A percentile compares a stretch with the other conserved stretches of the same genome.
These are phyloP conservation scores for Blastobotrys mokoenaii DNA, from an alignment of 805 yeast species.

Conservation along the genomic window DNA sequence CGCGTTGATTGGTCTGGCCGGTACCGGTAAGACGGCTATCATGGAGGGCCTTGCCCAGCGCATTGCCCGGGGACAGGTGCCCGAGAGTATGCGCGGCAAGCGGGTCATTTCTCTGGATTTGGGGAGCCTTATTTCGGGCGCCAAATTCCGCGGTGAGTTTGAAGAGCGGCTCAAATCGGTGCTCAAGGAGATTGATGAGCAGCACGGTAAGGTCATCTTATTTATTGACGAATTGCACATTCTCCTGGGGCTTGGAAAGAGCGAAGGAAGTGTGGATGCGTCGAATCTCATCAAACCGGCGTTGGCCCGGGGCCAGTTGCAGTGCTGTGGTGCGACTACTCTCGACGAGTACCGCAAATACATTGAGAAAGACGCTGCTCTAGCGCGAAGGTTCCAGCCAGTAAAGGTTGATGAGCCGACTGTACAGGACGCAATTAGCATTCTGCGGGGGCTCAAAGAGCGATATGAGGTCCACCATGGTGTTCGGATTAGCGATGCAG, in stretches of 20 bases:
- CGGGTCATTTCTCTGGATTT: slow-evolving; percentile 76
- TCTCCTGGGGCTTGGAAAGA: slow-evolving; percentile 82
- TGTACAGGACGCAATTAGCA: slow-evolving; percentile 84
- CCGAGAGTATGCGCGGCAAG: slow-evolving; percentile 86
- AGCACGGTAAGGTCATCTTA: slow-evolving; percentile 65
- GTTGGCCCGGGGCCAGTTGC: slow-evolving; percentile 82
- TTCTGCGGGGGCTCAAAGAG: slow-evolving; percentile 87
- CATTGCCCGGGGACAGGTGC: slow-evolving; percentile 85
- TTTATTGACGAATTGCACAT: slow-evolving; percentile 90
- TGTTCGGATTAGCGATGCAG: slow-evolving; percentile 86
- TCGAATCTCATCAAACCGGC: slow-evolving; percentile 90
- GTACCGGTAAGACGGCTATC: slow-evolving; percentile 96
- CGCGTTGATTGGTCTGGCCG: slow-evolving; percentile 90
- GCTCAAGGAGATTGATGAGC: slow-evolving; percentile 73
- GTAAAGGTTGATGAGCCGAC: slow-evolving; percentile 81
- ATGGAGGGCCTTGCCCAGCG: slow-evolving; percentile 96
- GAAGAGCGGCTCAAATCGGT: slow-evolving; percentile 82
- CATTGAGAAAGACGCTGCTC: slow-evolving; percentile 93
- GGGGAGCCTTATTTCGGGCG: slow-evolving; percentile 87
- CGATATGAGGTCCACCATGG: slow-evolving; percentile 97
- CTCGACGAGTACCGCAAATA: slow-evolving; percentile 86
- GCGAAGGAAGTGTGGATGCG: slow-evolving; percentile 94
- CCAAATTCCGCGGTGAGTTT: slow-evolving; percentile 93
- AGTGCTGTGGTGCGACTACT: slow-evolving; percentile 96
- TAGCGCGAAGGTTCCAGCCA: slow-evolving; percentile 89